Base-by-base conservation (phyloP, 768 basidiomycete species). In the Hericium rajendrae region DNA sequence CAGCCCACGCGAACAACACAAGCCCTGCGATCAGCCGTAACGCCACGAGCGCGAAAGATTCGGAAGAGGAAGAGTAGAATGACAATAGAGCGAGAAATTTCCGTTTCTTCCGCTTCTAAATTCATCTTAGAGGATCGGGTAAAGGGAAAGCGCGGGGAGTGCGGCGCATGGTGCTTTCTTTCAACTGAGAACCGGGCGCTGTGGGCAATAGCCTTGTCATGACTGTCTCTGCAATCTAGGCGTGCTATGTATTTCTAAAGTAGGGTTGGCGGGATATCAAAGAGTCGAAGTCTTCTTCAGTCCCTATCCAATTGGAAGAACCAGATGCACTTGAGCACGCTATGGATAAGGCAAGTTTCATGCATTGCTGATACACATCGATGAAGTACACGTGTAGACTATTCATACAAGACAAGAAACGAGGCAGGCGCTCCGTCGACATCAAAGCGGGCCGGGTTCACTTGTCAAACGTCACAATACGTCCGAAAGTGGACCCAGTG, bases 401-500 rank as follows among this genome's bases (percentile, higher is more conserved):
- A 32, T 32, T 32, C n/a, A 46, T 46, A 46, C 43, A 46, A 15
- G 37, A 58, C 50, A 32, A 24, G 46, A 59, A 59, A 16, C 16
- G 15, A 9, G 54, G 13, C 9, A 32, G 32, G 32, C 32, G n/a
- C n/a, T 46, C 43, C 43, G n/a, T 46, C 43, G 43, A 38, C 39
- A 38, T 32, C 53, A 22, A 41, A 28, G n/a, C 18, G 39, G 38
- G 51, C 20, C 38, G 22, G 16, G 24, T 22, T 53, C 43, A 55
- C 26, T 53, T 54, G 20, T 66, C 64, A 57, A 76, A 75, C 22
- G 75, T 76, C 15, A 78, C 72, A 16, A 77, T 66, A 46, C 71
- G 67, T n/a, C 68, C 72, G 56, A 77, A 76, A 16, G 74, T 77
- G 53, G 68, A 66, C 32, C 71, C 72, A 38, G 75, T 76, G 38